phyloP scores from a whole-genome alignment of 2,329 filamentous ascomycete genomes.

The Ceratocystis ficicola region DNA sequence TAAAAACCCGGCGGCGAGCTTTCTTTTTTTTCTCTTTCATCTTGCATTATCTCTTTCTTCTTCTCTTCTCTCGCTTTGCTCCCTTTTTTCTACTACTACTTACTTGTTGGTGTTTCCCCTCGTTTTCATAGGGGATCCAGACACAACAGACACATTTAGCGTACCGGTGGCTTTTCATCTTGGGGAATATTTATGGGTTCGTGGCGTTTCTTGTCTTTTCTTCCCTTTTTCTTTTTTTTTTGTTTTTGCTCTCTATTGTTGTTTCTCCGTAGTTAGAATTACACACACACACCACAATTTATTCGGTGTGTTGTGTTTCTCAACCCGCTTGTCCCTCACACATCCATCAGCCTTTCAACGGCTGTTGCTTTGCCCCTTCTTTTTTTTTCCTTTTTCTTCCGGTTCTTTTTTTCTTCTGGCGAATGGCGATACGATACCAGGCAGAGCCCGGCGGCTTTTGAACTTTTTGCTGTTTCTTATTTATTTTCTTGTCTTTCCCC shows the following conservation, averaged over 20 bases:
- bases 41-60: background rate
- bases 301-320: too few species aligned
- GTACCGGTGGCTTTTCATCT: slow-evolving; percentile 10
- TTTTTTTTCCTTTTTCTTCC: background rate
- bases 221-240: slow-evolving; percentile 21
- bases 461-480: slow-evolving; percentile 13
- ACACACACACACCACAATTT: background rate
- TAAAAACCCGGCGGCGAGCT: slow-evolving; percentile 11
- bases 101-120: slow-evolving; percentile 10
- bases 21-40: background rate
- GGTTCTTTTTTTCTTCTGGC: slow-evolving; percentile 12
- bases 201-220: slow-evolving; percentile 15
- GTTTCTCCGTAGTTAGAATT: background rate
- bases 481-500: background rate
- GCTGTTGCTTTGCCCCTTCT: background rate
- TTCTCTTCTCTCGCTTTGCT: slow-evolving; percentile 1
- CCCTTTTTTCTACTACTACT: slow-evolving; percentile 4
- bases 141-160: slow-evolving; percentile 6
- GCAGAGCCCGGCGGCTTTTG: slow-evolving; percentile 17
- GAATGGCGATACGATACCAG: slow-evolving; percentile 22
- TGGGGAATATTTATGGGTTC: slow-evolving; percentile 1
- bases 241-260: slow-evolving; percentile 7
- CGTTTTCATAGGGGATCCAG: slow-evolving; percentile 9
- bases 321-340: too few species aligned
- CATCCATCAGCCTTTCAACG: background rate